These are phyloP conservation scores for Medicago truncatula DNA, from an alignment of 306 rosid genomes.

Conservation along the genomic window MtrunA17r5.0-ANR NC_053044.1:29739001-29739500, in stretches of 20 bases:
- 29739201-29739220: not conserved
- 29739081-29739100: not conserved
- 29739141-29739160: not conserved
- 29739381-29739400: too few species aligned
- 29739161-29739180: constrained; percentile 37
- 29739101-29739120: constrained; percentile 3
- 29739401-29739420: too few species aligned
- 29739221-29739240: not conserved
- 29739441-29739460: too few species aligned
- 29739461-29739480: too few species aligned
- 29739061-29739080: not conserved
- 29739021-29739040: not conserved
- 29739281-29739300: not conserved
- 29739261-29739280: not conserved
- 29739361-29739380: too few species aligned
- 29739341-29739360: too few species aligned
- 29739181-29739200: not conserved
- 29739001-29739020: not conserved
- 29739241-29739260: not conserved
- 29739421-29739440: too few species aligned
- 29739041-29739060: not conserved
- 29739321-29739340: not conserved
- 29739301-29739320: not conserved
- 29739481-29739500: too few species aligned
- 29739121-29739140: not conserved